Evolutionary conservation across 306 rosid genomes (phyloP).

Genomic region (Amphicarpaea edgeworthii): DNA sequence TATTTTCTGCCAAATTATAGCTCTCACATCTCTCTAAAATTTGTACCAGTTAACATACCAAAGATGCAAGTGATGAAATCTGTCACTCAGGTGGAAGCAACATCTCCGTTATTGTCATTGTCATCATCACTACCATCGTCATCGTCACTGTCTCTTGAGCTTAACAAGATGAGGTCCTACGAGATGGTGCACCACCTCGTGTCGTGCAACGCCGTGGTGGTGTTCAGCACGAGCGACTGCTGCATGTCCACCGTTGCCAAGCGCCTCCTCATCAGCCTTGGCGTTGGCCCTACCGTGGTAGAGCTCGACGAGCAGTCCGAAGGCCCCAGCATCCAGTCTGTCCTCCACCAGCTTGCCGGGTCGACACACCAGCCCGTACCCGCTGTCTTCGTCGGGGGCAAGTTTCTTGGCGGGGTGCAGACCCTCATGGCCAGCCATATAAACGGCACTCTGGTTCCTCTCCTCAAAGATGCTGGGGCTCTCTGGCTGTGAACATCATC

Average conservation of each 20-base stretch:
- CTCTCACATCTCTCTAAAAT: background rate
- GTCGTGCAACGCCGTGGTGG: slow-evolving; percentile 70
- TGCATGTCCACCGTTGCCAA: slow-evolving; percentile 91
- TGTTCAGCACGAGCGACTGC: slow-evolving; percentile 73
- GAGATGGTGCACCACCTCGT: slow-evolving; percentile 65
- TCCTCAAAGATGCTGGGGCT: slow-evolving; percentile 83
- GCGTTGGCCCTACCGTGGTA: slow-evolving; percentile 72
- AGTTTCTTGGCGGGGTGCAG: slow-evolving; percentile 81
- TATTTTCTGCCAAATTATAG: no score
- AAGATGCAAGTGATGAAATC: slow-evolving; percentile 58
- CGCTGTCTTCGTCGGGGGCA: slow-evolving; percentile 74
- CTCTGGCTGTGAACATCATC: slow-evolving; percentile 73
- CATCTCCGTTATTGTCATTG: no score
- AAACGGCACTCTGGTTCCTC: slow-evolving; percentile 78
- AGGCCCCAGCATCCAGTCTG: slow-evolving; percentile 57
- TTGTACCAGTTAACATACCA: background rate
- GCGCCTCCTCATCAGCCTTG: slow-evolving; percentile 82
- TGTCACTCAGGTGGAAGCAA: slow-evolving; percentile 5
- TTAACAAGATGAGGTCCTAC: slow-evolving; percentile 40
- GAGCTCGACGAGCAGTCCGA: slow-evolving; percentile 67
- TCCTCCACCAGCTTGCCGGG: slow-evolving; percentile 51
- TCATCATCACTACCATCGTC: no score
- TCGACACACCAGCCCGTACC: slow-evolving; percentile 56
- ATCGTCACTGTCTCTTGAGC: background rate
- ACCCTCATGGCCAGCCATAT: slow-evolving; percentile 83